These are phyloP conservation scores for Moelleriella libera DNA, from an alignment of 2,329 filamentous ascomycete species.

Conservation along the genomic window DNA sequence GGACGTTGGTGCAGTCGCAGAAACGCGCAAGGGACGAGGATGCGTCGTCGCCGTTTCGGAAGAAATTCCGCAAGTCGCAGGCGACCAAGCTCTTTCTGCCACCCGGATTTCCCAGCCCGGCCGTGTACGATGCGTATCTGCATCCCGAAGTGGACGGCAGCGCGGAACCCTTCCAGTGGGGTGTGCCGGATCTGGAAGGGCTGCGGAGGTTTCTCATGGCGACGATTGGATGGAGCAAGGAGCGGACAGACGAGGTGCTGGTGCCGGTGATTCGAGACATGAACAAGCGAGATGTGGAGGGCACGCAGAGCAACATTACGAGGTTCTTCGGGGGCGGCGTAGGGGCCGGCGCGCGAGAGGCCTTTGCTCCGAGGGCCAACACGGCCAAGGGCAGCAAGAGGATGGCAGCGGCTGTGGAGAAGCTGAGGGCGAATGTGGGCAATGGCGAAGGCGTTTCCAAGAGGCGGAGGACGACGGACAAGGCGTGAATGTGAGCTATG, in stretches of 20 bases:
- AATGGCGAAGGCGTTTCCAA: conserved; percentile 5
- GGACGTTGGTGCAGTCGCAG: conserved; percentile 58
- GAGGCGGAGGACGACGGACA: conserved; percentile 8
- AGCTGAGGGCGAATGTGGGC: conserved; percentile 33
- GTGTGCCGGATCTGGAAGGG: conserved; percentile 81
- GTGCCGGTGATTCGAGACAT: conserved; percentile 93
- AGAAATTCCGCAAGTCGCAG: conserved; percentile 72
- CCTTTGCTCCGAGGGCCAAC: conserved; percentile 55
- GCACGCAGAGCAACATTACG: conserved; percentile 95
- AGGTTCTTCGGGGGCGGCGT: conserved; percentile 69
- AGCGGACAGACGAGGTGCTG: conserved; percentile 87
- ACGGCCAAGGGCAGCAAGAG: conserved; percentile 51
- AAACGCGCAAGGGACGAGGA: conserved; percentile 52
- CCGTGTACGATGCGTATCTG: conserved; percentile 73
- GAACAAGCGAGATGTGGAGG: conserved; percentile 76
- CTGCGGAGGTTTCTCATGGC: conserved; percentile 74
- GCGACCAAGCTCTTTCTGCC: conserved; percentile 78
- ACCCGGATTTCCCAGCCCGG: conserved; percentile 59
- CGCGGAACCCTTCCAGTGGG: conserved; percentile 80
- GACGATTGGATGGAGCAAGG: conserved; percentile 85
- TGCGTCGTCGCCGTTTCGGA: conserved; percentile 51
- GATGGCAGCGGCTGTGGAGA: conserved; percentile 62
- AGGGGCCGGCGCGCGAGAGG: conserved; percentile 50
- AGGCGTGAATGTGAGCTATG: neutral
- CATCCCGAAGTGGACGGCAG: conserved; percentile 73